Evolutionary conservation across 768 basidiomycete genomes (phyloP).

Genomic region (Mycena kentingensis): DNA sequence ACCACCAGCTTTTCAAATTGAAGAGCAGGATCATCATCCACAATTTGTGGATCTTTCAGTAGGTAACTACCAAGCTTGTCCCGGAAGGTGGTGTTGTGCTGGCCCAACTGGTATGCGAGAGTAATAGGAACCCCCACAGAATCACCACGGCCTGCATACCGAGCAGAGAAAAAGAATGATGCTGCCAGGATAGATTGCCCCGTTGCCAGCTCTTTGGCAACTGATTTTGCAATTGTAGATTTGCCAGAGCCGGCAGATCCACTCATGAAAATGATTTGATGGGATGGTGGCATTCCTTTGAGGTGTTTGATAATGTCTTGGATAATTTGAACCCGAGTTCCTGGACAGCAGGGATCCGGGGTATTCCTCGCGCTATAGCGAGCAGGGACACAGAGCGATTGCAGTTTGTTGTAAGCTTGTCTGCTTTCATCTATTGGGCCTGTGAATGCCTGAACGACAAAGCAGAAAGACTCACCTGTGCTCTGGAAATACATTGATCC

Average conservation of each 20-base stretch:
- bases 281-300: background rate
- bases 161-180: slow-evolving; percentile 10
- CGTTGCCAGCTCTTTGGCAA: slow-evolving; percentile 2
- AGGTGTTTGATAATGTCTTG: background rate
- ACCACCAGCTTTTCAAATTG: slow-evolving; percentile 10
- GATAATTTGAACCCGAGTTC: slow-evolving; percentile 4
- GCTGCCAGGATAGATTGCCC: background rate
- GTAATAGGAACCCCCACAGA: background rate
- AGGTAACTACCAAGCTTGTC: background rate
- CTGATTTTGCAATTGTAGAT: slow-evolving; percentile 9
- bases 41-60: background rate
- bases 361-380: background rate
- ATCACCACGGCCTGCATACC: background rate
- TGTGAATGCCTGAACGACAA: too few species aligned
- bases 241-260: slow-evolving; percentile 3
- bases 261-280: slow-evolving; percentile 3
- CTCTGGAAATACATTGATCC: too few species aligned
- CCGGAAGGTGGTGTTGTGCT: background rate
- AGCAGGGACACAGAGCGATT: too few species aligned
- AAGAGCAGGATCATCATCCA: background rate
- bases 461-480: too few species aligned
- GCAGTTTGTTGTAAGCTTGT: too few species aligned
- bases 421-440: too few species aligned
- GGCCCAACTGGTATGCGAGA: slow-evolving; percentile 3
- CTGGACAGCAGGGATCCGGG: background rate